phyloP scores from a whole-genome alignment of 1,139 yeast genomes.

The Pichia terricola region DNA sequence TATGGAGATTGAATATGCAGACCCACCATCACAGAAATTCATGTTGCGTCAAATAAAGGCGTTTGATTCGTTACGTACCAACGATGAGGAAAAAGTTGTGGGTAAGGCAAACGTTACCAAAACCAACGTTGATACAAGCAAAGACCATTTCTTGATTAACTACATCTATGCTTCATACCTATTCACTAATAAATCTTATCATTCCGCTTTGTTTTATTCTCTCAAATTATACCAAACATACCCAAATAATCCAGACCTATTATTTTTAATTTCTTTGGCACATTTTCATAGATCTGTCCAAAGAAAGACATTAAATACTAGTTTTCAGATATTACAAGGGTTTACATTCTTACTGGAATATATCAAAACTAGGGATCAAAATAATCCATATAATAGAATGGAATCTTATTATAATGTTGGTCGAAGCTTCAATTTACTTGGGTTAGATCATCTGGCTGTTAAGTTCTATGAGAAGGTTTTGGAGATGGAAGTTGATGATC shows the following conservation, averaged over 20 bases:
- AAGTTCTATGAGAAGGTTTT: slow-evolving; percentile 64
- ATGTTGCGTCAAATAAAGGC: slow-evolving; percentile 85
- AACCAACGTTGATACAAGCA: slow-evolving; percentile 33
- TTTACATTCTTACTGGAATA: slow-evolving; percentile 70
- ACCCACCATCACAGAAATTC: slow-evolving; percentile 81
- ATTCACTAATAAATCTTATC: slow-evolving; percentile 75
- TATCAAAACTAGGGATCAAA: slow-evolving; percentile 32
- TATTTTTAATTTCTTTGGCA: slow-evolving; percentile 65
- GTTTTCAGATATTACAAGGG: slow-evolving; percentile 81
- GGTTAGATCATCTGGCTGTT: slow-evolving; percentile 64
- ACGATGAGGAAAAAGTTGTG: slow-evolving; percentile 35
- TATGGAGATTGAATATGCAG: slow-evolving; percentile 53
- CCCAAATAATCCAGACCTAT: slow-evolving; percentile 69
- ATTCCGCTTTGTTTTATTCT: slow-evolving; percentile 64
- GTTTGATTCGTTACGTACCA: slow-evolving; percentile 56
- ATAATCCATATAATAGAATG: slow-evolving; percentile 49
- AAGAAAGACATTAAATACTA: slow-evolving; percentile 76
- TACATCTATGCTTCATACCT: slow-evolving; percentile 73
- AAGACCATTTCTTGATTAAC: slow-evolving; percentile 61
- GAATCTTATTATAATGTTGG: slow-evolving; percentile 83
- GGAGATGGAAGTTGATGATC: slow-evolving; percentile 22
- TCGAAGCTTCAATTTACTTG: slow-evolving; percentile 74
- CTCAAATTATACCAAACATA: slow-evolving; percentile 52
- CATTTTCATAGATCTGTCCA: slow-evolving; percentile 93
- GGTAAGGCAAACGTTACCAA: slow-evolving; percentile 74